Evolutionary conservation across 148 eudicot genomes (phyloP).

Genomic region (Fallopia convolvulus): DNA sequence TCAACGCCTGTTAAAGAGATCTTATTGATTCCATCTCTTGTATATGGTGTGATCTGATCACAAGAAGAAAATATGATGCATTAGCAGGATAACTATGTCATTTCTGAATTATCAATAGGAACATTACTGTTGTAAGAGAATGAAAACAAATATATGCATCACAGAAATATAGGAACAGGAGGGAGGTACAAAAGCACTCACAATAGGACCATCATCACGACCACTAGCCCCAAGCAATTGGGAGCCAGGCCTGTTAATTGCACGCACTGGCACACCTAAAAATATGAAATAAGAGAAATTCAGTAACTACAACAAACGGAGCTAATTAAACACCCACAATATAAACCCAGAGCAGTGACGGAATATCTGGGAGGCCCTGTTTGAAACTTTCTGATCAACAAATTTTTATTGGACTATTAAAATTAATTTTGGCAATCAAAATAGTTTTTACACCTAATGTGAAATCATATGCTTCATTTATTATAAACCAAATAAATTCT

Average conservation of each 20-base stretch:
- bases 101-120: background rate
- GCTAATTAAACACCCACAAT: background rate
- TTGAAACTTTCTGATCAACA: too few species aligned
- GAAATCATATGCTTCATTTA: too few species aligned
- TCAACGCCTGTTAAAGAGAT: constrained; percentile 62
- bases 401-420: too few species aligned
- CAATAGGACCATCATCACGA: constrained; percentile 73
- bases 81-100: background rate
- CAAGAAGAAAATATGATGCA: background rate
- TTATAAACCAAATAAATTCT: too few species aligned
- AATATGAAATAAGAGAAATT: background rate
- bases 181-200: constrained; percentile 22
- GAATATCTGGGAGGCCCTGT: background rate
- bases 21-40: constrained; percentile 60
- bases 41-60: constrained; percentile 46
- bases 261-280: constrained; percentile 49
- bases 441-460: too few species aligned
- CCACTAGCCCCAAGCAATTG: constrained; percentile 69
- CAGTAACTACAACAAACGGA: background rate
- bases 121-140: too few species aligned
- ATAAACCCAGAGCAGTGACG: background rate
- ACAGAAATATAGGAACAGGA: background rate
- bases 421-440: too few species aligned
- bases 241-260: constrained; percentile 59
- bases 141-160: too few species aligned